A percentile compares a stretch with the other conserved stretches of the same genome.
These are phyloP conservation scores for Niebla homalea DNA, from an alignment of 495 filamentous ascomycete species.

Conservation along the genomic window DNA sequence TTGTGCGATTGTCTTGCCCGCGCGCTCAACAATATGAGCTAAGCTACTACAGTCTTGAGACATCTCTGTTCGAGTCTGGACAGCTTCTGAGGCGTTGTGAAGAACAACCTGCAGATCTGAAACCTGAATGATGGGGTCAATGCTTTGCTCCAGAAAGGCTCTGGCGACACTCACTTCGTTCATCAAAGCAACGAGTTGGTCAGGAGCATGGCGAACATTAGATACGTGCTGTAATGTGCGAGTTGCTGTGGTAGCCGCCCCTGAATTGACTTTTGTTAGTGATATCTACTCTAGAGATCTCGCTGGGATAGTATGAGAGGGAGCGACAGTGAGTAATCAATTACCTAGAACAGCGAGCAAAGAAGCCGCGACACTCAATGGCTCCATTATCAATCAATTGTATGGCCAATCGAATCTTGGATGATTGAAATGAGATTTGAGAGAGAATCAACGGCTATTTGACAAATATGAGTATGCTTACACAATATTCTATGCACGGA, in stretches of 20 bases:
- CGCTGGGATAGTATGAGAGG: no score
- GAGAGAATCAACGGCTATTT: no score
- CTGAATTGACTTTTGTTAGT: no score
- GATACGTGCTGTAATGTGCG: background rate
- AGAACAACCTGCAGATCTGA: slow-evolving; percentile 2
- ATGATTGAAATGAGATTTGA: no score
- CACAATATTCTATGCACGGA: no score
- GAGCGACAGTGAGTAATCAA: no score
- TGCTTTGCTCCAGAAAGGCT: background rate
- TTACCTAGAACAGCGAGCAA: no score
- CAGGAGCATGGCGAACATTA: background rate
- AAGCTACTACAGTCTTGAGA: slow-evolving; percentile 6
- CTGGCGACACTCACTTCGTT: slow-evolving; percentile 4
- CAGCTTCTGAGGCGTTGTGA: background rate
- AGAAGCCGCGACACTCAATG: no score
- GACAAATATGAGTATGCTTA: no score
- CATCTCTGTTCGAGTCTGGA: background rate
- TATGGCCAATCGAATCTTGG: no score
- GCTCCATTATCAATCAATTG: no score
- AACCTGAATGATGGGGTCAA: background rate
- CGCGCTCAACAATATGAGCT: background rate
- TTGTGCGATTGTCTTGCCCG: background rate
- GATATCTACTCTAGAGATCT: no score
- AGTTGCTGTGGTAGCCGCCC: slow-evolving; percentile 1
- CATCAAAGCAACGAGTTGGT: slow-evolving; percentile 1